Percentiles rank a stretch among this genome's conserved stretches.
These are phyloP conservation scores for Skeletonema potamos DNA, from an alignment of 108 stramenopile species.

Conservation along the genomic window DNA sequence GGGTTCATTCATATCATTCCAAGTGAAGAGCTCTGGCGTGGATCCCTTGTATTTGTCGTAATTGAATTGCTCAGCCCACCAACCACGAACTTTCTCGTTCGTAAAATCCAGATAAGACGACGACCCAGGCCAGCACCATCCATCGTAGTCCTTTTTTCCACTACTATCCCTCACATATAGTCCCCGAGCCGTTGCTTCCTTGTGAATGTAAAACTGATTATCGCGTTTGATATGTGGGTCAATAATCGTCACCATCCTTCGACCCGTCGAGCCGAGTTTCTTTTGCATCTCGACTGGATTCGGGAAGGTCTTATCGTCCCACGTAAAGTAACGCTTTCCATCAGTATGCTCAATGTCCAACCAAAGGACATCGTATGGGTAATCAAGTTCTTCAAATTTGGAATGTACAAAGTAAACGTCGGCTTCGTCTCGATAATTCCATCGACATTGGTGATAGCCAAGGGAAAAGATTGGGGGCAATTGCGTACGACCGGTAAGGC, in stretches of 20 bases:
- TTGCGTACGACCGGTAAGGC: conserved; percentile 82
- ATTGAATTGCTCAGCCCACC: conserved; percentile 97
- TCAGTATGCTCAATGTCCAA: conserved; percentile 99
- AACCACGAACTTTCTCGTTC: conserved; percentile 80
- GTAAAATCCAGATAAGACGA: conserved; percentile 99
- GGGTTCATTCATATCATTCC: conserved; percentile 99
- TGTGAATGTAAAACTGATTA: conserved; percentile 90
- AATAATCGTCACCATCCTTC: conserved; percentile 99
- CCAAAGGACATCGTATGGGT: conserved; percentile 99
- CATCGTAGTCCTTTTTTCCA: conserved; percentile 94
- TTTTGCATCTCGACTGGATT: conserved; percentile 93
- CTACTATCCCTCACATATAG: conserved; percentile 94
- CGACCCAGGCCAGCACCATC: conserved; percentile 99
- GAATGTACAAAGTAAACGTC: conserved; percentile 93
- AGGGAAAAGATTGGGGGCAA: conserved; percentile 96
- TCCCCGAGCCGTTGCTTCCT: conserved; percentile 90
- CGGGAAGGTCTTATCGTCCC: conserved; percentile 95
- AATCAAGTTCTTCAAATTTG: conserved; percentile 95
- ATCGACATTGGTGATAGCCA: conserved; percentile 99
- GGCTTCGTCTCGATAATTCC: conserved; percentile 98
- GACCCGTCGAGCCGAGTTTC: conserved; percentile 84
- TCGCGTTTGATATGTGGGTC: conserved; percentile 99
- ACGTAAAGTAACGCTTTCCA: conserved; percentile 99
- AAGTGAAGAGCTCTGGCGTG: conserved; percentile 91
- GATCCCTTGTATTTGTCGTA: conserved; percentile 93